Percentiles rank a stretch among this genome's conserved stretches.
Conservation (phyloP, 129 eudicot species). For the Flaveria sonorensis region DNA sequence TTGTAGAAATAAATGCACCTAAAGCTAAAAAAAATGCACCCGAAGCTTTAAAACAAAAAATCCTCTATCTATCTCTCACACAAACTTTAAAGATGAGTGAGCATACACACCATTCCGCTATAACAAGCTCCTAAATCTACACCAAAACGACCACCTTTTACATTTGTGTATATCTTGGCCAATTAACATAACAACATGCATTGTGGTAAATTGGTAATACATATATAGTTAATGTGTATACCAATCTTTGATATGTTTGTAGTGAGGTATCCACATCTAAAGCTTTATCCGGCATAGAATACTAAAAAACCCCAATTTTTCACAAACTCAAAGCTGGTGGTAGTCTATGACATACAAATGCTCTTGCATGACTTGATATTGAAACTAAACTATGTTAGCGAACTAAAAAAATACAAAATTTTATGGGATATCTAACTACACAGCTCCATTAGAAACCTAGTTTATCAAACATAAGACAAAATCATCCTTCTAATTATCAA, state of each 20-base stretch:
- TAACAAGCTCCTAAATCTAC: neutral
- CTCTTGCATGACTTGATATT: constrained; percentile 2
- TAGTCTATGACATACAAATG: neutral
- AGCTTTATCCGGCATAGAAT: neutral
- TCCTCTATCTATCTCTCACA: neutral
- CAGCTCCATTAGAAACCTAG: neutral
- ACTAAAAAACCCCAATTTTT: neutral
- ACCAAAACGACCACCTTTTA: neutral
- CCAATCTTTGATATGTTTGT: constrained; percentile 1
- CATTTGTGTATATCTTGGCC: neutral
- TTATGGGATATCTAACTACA: constrained; percentile 4
- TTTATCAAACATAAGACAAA: neutral
- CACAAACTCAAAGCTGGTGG: neutral
- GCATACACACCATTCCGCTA: neutral
- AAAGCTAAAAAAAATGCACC: neutral
- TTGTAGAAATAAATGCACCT: neutral
- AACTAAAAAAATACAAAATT: neutral
- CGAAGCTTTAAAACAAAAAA: neutral
- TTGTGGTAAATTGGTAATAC: neutral
- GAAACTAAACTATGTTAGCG: constrained; percentile 6
- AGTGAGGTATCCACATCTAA: neutral
- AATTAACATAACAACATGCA: constrained; percentile 17
- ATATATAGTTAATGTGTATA: constrained; percentile 2
- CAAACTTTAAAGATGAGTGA: neutral
- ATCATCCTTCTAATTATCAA: neutral